Evolutionary conservation across 2,329 filamentous ascomycete genomes (phyloP).

Genomic region (Coniosporium tulheliwenetii): DNA sequence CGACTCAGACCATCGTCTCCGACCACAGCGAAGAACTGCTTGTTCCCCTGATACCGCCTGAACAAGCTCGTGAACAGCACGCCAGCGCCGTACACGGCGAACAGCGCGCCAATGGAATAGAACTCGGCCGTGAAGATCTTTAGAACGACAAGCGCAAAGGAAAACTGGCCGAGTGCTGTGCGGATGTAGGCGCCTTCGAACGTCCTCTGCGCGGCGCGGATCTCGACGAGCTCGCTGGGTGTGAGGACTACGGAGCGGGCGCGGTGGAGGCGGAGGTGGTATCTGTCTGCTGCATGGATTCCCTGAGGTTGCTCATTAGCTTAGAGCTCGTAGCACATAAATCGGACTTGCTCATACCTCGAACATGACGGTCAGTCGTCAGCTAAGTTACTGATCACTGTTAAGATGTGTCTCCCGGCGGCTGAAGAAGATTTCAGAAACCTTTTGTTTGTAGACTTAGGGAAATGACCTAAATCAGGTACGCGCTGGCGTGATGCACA

Average conservation of each 20-base stretch:
- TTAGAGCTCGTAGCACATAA: not conserved
- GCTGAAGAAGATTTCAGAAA: no score
- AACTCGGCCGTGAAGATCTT: constrained; percentile 97
- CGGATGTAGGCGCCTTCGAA: constrained; percentile 96
- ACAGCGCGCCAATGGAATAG: constrained; percentile 91
- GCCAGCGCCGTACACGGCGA: constrained; percentile 78
- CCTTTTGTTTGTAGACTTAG: no score
- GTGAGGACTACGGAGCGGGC: constrained; percentile 74
- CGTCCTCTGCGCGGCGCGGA: constrained; percentile 85
- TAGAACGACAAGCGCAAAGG: constrained; percentile 82
- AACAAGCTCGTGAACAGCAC: constrained; percentile 73
- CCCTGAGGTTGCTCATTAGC: constrained; percentile 16
- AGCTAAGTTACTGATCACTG: no score
- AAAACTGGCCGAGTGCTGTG: constrained; percentile 87
- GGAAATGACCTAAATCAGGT: no score
- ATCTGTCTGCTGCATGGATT: constrained; percentile 52
- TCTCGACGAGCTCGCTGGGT: constrained; percentile 74
- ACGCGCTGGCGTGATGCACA: no score
- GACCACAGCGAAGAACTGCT: constrained; percentile 68
- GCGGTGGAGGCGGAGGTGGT: constrained; percentile 68
- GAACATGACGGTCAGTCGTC: not conserved
- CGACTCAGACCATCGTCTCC: constrained; percentile 44
- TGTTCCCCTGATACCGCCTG: constrained; percentile 78
- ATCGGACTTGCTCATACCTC: not conserved
- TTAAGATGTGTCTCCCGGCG: no score